Base-by-base conservation (phyloP, 2,329 filamentous ascomycete species). In the Neocucurbitaria cava region DNA sequence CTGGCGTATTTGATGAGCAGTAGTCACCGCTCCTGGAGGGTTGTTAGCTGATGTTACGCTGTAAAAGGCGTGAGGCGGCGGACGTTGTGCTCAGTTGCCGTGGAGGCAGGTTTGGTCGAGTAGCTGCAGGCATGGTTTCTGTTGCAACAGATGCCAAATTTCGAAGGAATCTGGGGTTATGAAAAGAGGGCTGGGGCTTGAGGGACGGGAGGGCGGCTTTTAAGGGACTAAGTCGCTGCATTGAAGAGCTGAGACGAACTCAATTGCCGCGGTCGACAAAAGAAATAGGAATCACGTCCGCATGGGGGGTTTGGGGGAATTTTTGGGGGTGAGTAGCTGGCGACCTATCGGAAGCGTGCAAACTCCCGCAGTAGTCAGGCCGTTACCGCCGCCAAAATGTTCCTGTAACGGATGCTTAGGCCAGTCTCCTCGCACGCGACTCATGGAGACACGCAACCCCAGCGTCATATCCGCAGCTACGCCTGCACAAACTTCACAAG, bases 1-100 rank as follows among this genome's bases (percentile, higher is more conserved):
- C 79, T 59, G 77, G 71, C 5, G 79, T 67, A 65, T 82, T 77
- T 18, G 81, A 76, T 43, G 79, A 79, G 72, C 82, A 79, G 65
- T 77, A 83, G 68, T 83, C 81, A 56, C 77, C 77, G 59, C 69
- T 74, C 40, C 76, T 79, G 58, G 38, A 28, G 24, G 26, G 39
- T 7, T 30, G 46, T 70, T 41, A 67, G 63, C 52, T 46, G 56
- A 41, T 56, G 54, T 18, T 31, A 18, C 28, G 31, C 5, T 18
- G 24, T 30, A 28, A 15, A 17, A 36, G 36, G 39, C 5, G 39
- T n/a, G 23, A 46, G 35, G 24, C 33, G n/a, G 56, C 74, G 49
- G 54, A 76, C 69, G 74, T 73, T 46, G 76, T 77, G 65, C 68
- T 73, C 56, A 76, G 58, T 50, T 75, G 74, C 59, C 77, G 71